A percentile compares a stretch with the other conserved stretches of the same genome.
These are phyloP conservation scores for Carex littledalei DNA, from an alignment of 176 grass and related monocot genomes.

Conservation along the genomic window DNA sequence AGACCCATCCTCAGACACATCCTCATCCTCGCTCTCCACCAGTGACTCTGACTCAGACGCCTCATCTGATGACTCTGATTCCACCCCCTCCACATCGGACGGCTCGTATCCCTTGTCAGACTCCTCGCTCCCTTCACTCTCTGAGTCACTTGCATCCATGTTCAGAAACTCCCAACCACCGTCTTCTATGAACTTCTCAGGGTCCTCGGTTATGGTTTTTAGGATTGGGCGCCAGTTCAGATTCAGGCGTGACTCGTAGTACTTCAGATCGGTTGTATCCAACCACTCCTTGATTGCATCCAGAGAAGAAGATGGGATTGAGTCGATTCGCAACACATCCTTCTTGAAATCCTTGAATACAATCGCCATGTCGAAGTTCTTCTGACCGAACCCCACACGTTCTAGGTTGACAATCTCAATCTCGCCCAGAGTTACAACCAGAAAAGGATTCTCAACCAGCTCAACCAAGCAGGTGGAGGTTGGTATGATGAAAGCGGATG, in stretches of 20 bases:
- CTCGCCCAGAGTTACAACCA: constrained; percentile 73
- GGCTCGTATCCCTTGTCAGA: constrained; percentile 78
- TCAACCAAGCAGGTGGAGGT: constrained; percentile 83
- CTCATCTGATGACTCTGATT: constrained; percentile 51
- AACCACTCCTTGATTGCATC: constrained; percentile 92
- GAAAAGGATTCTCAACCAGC: constrained; percentile 66
- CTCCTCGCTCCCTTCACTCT: constrained; percentile 61
- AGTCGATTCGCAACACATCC: constrained; percentile 79
- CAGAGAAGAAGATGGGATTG: constrained; percentile 62
- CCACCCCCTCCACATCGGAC: constrained; percentile 64
- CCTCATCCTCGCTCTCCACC: constrained; percentile 62
- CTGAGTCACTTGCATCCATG: constrained; percentile 87
- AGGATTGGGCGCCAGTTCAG: constrained; percentile 86
- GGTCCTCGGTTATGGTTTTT: constrained; percentile 83
- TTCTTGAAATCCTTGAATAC: constrained; percentile 96
- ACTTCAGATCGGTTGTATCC: constrained; percentile 88
- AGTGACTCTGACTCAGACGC: constrained; percentile 45
- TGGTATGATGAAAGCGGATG: constrained; percentile 80
- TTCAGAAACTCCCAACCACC: constrained; percentile 90
- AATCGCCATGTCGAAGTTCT: constrained; percentile 93
- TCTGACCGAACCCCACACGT: constrained; percentile 76
- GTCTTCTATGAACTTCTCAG: constrained; percentile 77
- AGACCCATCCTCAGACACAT: constrained; percentile 37
- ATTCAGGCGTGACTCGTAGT: constrained; percentile 88
- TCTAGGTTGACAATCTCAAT: constrained; percentile 95